A percentile compares a stretch with the other conserved stretches of the same genome.
These are phyloP conservation scores for Dionaea muscipula DNA, from an alignment of 179 eudicot species.

Conservation along the genomic window DNA sequence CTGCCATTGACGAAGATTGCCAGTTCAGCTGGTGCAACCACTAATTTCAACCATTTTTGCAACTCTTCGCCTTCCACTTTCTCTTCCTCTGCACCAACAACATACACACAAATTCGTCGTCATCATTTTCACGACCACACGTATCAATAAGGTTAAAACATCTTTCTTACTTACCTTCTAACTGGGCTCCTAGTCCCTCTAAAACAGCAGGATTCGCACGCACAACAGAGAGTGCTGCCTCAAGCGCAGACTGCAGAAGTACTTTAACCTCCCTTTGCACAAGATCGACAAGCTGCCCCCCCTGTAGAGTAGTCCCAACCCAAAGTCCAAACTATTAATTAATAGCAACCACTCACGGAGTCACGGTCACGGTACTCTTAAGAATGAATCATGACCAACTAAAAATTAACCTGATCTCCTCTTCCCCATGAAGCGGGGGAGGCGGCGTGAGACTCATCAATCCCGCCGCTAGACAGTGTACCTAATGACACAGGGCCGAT, in stretches of 20 bases:
- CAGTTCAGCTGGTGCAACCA: constrained; percentile 84
- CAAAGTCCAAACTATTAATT: constrained; percentile 7
- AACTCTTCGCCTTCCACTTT: constrained; percentile 93
- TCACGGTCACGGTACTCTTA: no score
- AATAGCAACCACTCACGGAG: no score
- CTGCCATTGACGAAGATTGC: constrained; percentile 51
- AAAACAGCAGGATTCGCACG: constrained; percentile 78
- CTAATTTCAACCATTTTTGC: constrained; percentile 74
- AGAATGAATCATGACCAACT: constrained; percentile 1
- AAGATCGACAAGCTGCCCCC: constrained; percentile 91
- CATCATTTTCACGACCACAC: no score
- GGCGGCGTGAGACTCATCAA: constrained; percentile 58
- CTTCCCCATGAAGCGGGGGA: constrained; percentile 58
- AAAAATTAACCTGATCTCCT: constrained; percentile 60
- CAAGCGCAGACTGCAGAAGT: constrained; percentile 82
- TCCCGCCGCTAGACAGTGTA: constrained; percentile 75
- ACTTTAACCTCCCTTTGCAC: constrained; percentile 76
- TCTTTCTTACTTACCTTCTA: constrained; percentile 92
- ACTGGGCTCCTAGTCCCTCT: constrained; percentile 89
- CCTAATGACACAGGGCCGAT: constrained; percentile 80
- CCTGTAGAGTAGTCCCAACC: constrained; percentile 1
- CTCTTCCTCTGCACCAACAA: constrained; percentile 62
- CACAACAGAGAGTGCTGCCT: constrained; percentile 66
- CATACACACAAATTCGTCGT: no score
- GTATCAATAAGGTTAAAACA: no score